Evolutionary conservation across 495 filamentous ascomycete species (phyloP).

Genomic region (Cairneyella variabilis): DNA sequence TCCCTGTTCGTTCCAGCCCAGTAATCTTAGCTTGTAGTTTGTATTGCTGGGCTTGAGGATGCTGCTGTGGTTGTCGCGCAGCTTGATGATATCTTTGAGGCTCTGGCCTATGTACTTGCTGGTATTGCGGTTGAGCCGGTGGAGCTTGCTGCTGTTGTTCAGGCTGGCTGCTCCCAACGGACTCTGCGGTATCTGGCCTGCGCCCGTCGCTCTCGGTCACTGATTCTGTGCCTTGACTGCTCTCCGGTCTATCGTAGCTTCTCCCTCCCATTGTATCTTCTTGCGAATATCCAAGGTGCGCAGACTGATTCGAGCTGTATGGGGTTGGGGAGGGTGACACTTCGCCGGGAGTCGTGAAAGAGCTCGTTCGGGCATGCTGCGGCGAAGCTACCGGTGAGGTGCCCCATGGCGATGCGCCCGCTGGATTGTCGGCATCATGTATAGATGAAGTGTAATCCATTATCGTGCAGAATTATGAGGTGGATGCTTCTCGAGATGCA

Average conservation of each 20-base stretch:
- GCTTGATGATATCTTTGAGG: slow-evolving; percentile 35
- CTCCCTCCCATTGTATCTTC: slow-evolving; percentile 23
- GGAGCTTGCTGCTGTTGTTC: slow-evolving; percentile 32
- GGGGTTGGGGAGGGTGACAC: slow-evolving; percentile 55
- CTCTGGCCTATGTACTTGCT: slow-evolving; percentile 41
- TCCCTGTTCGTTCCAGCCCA: slow-evolving; percentile 83
- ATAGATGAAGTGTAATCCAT: slow-evolving; percentile 88
- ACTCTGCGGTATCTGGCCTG: slow-evolving; percentile 38
- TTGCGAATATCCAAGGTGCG: slow-evolving; percentile 27
- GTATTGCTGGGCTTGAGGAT: slow-evolving; percentile 54
- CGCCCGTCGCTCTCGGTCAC: slow-evolving; percentile 21
- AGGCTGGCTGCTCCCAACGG: slow-evolving; percentile 40
- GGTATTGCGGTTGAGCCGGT: slow-evolving; percentile 21
- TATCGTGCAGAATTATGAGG: slow-evolving; percentile 3
- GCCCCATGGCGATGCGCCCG: slow-evolving; percentile 74
- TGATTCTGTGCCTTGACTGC: slow-evolving; percentile 20
- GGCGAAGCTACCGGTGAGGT: slow-evolving; percentile 61
- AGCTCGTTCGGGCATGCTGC: slow-evolving; percentile 54
- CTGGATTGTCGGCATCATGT: slow-evolving; percentile 67
- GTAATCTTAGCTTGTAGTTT: slow-evolving; percentile 93
- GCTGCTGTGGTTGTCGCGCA: slow-evolving; percentile 32
- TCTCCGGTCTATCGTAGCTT: slow-evolving; percentile 18
- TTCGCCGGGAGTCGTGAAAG: slow-evolving; percentile 45
- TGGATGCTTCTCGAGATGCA: neutral
- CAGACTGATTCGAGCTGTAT: slow-evolving; percentile 28